Evolutionary conservation across 768 basidiomycete genomes (phyloP).

Genomic region (Psilocybe cubensis): DNA sequence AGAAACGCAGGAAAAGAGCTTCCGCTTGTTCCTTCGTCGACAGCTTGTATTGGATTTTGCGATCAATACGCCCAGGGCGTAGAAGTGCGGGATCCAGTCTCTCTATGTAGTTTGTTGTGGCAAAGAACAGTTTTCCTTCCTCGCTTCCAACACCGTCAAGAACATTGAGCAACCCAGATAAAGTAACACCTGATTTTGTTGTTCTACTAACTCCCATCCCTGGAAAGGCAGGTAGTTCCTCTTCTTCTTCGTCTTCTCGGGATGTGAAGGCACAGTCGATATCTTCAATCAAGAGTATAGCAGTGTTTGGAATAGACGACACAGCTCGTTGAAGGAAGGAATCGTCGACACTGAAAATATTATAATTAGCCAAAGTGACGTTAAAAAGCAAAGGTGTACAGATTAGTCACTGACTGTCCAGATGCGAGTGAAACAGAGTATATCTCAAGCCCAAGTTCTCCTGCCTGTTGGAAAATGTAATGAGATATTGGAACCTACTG

Average conservation of each 20-base stretch:
- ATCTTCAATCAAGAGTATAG: constrained; percentile 62
- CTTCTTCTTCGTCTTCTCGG: constrained; percentile 37
- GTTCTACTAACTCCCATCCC: constrained; percentile 13
- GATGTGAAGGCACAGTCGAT: constrained; percentile 64
- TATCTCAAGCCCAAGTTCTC: constrained; percentile 82
- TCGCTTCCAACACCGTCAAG: constrained; percentile 65
- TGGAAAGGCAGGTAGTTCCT: background rate
- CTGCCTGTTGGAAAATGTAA: constrained; percentile 34
- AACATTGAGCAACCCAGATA: constrained; percentile 60
- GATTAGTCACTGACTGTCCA: constrained; percentile 37
- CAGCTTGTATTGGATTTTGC: constrained; percentile 52
- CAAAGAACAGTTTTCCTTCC: constrained; percentile 64
- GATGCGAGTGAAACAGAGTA: constrained; percentile 61
- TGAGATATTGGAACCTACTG: too few species aligned
- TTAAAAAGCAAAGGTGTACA: background rate
- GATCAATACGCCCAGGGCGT: constrained; percentile 61
- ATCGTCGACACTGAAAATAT: constrained; percentile 56
- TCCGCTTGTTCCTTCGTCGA: constrained; percentile 49
- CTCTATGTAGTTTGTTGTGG: constrained; percentile 46
- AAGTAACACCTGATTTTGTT: constrained; percentile 42
- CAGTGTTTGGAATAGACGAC: constrained; percentile 50
- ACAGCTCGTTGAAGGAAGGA: constrained; percentile 48
- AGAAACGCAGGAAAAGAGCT: constrained; percentile 55
- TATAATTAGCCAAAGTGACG: constrained; percentile 6
- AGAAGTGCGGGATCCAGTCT: constrained; percentile 58